These are phyloP conservation scores for Fistulifera pelliculosa DNA, from an alignment of 108 stramenopile species.

Conservation along the genomic window DNA sequence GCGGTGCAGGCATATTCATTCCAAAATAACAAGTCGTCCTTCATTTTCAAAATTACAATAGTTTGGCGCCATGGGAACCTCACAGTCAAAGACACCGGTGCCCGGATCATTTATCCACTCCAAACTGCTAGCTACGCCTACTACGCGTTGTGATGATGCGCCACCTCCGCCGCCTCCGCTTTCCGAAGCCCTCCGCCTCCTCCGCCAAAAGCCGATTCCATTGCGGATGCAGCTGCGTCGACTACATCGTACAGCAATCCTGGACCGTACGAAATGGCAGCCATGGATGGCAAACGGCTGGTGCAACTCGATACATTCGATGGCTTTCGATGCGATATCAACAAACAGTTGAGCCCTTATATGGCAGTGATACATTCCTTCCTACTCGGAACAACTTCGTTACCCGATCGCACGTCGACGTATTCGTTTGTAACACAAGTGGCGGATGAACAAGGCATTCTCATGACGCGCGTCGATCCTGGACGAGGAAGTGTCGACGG, in stretches of 20 bases:
- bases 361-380: slow-evolving; percentile 76
- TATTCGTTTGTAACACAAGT: slow-evolving; percentile 77
- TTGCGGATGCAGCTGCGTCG: slow-evolving; percentile 34
- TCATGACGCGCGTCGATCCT: slow-evolving; percentile 64
- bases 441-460: slow-evolving; percentile 53
- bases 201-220: slow-evolving; percentile 20
- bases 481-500: slow-evolving; percentile 60
- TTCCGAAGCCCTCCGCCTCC: slow-evolving; percentile 14
- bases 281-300: slow-evolving; percentile 57
- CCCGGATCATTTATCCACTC: too few relatives aligned
- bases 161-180: slow-evolving; percentile 30
- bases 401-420: slow-evolving; percentile 56
- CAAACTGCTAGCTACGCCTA: too few relatives aligned
- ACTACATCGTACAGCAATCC: slow-evolving; percentile 56
- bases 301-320: slow-evolving; percentile 68
- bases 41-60: too few relatives aligned
- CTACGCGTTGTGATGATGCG: slow-evolving; percentile 4
- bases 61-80: too few relatives aligned
- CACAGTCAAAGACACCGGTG: too few relatives aligned
- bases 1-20: too few relatives aligned
- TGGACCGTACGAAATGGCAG: slow-evolving; percentile 66
- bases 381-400: slow-evolving; percentile 65
- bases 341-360: slow-evolving; percentile 77
- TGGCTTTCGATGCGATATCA: slow-evolving; percentile 74
- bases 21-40: too few relatives aligned